phyloP scores from a whole-genome alignment of 139 green algal species.

The Asterochloris sp. region DNA sequence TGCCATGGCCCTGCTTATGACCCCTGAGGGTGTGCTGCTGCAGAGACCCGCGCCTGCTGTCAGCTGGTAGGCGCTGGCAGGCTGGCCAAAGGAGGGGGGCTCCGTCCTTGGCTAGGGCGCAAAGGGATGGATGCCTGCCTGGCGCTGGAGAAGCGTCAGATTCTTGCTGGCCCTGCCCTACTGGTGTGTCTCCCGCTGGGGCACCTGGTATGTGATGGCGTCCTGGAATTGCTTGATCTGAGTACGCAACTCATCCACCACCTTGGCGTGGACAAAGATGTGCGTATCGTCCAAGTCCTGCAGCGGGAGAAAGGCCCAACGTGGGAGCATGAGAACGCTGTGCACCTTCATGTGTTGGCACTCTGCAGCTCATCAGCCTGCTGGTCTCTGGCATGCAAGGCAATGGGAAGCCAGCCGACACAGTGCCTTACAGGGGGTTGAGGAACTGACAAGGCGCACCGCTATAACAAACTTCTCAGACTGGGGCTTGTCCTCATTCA shows the following conservation, averaged over 20 bases:
- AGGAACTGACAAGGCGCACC: no score
- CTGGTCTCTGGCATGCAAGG: no score
- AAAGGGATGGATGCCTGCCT: background rate
- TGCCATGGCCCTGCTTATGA: background rate
- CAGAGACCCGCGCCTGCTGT: background rate
- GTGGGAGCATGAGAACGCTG: no score
- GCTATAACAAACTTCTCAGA: constrained; percentile 33
- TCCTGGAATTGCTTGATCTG: constrained; percentile 29
- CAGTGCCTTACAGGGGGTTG: no score
- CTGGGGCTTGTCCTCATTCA: constrained; percentile 33
- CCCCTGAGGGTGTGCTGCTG: background rate
- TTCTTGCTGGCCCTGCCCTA: no score
- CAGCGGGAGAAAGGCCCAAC: background rate
- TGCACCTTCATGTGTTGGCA: no score
- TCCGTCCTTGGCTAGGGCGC: background rate
- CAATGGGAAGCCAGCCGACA: no score
- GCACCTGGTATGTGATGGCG: constrained; percentile 28
- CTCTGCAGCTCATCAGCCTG: no score
- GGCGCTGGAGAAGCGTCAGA: background rate
- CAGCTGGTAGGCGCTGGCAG: background rate
- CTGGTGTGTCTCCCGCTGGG: background rate
- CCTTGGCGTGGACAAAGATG: constrained; percentile 35
- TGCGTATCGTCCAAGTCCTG: constrained; percentile 43
- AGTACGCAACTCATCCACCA: constrained; percentile 24
- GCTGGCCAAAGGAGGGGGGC: background rate